phyloP scores from a whole-genome alignment of 805 yeast species.

The Hanseniaspora thailandica region DNA sequence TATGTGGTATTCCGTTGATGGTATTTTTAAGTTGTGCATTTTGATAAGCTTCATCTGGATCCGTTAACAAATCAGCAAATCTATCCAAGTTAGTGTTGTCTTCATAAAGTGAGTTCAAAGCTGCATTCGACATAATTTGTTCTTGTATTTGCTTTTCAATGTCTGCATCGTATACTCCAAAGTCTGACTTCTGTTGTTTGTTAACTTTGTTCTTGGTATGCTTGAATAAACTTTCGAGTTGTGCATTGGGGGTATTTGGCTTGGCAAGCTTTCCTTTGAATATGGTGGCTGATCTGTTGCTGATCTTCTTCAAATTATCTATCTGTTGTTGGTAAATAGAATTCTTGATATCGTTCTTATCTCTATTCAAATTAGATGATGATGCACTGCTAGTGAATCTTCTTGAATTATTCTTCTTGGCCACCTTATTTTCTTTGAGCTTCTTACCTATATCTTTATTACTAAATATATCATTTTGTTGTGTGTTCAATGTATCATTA shows the following conservation, averaged over 20 bases:
- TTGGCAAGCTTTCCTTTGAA: constrained; percentile 7
- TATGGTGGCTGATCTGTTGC: constrained; percentile 12
- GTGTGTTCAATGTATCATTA: neutral
- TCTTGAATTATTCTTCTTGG: neutral
- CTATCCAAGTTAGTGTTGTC: constrained; percentile 10
- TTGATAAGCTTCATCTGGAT: constrained; percentile 6
- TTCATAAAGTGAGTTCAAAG: constrained; percentile 11
- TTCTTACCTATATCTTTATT: neutral
- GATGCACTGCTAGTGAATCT: constrained; percentile 13
- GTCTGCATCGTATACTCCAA: constrained; percentile 5
- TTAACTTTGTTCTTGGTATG: neutral
- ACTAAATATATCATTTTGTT: neutral
- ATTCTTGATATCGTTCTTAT: neutral
- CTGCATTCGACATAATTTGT: constrained; percentile 13
- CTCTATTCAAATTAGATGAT: neutral
- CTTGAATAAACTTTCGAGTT: neutral
- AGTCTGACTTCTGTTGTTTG: neutral
- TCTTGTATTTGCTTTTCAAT: constrained; percentile 8
- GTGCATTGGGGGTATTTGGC: neutral
- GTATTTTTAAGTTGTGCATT: constrained; percentile 1
- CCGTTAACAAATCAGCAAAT: constrained; percentile 2
- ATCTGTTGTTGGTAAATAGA: constrained; percentile 12
- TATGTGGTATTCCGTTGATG: neutral
- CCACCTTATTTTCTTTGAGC: neutral
- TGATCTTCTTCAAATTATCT: constrained; percentile 11